phyloP scores from a whole-genome alignment of 345 rosid species.

The Balakata baccata region DNA sequence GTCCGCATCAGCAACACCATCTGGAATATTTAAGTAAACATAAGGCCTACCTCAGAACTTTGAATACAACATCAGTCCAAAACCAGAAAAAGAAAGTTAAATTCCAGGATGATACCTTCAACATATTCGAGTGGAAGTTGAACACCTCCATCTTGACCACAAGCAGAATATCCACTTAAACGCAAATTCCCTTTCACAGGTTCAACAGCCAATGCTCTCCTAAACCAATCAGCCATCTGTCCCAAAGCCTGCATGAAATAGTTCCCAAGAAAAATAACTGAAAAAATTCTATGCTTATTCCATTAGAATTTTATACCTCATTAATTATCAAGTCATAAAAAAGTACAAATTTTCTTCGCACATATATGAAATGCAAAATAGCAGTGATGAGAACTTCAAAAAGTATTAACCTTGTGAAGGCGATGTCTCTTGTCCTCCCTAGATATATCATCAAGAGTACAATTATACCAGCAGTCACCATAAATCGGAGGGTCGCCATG shows the following conservation, averaged over 20 bases:
- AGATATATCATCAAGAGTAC: conserved; percentile 87
- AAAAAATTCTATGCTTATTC: conserved; percentile 6
- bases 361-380: not conserved
- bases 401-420: conserved; percentile 66
- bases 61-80: not conserved
- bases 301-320: not conserved
- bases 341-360: not conserved
- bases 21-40: conserved; percentile 38
- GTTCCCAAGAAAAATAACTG: conserved; percentile 22
- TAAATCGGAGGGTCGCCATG: conserved; percentile 68
- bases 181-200: conserved; percentile 96
- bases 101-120: conserved; percentile 56
- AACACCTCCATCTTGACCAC: conserved; percentile 99
- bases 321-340: not conserved
- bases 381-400: not conserved
- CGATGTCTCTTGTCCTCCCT: conserved; percentile 83
- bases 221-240: conserved; percentile 92
- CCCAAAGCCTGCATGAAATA: conserved; percentile 72
- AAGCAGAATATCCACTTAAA: conserved; percentile 97
- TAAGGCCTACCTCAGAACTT: conserved; percentile 3
- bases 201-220: conserved; percentile 89
- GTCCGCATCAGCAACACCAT: conserved; percentile 88
- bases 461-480: conserved; percentile 97
- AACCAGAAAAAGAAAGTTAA: conserved; percentile 8
- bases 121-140: conserved; percentile 93